Percentiles rank a stretch among this genome's conserved stretches.
Evolutionary conservation across 441 rosid species (phyloP).

Genomic region (Erysimum cheiri): DNA sequence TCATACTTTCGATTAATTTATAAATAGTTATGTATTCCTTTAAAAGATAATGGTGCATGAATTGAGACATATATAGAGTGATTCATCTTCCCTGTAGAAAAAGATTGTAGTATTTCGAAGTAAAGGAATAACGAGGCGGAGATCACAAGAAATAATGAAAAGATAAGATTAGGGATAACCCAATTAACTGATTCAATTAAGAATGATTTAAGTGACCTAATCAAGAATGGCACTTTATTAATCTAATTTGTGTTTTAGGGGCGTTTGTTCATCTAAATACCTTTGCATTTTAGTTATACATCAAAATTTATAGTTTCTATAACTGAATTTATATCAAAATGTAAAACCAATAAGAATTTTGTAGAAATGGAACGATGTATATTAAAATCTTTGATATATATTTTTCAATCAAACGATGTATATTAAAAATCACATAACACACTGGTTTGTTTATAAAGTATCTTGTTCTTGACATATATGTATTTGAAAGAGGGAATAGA

Average conservation of each 20-base stretch:
- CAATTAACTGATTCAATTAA: background rate
- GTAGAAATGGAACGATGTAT: too few relatives aligned
- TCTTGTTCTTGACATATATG: too few relatives aligned
- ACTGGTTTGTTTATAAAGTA: too few relatives aligned
- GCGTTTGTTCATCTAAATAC: background rate
- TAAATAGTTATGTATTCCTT: background rate
- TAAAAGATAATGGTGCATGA: conserved; percentile 31
- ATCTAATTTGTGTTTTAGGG: background rate
- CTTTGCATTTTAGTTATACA: background rate
- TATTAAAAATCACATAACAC: too few relatives aligned
- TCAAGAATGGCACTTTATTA: background rate
- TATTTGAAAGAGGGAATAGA: too few relatives aligned
- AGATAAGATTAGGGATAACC: conserved; percentile 8
- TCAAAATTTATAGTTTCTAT: background rate
- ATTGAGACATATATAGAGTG: conserved; percentile 9
- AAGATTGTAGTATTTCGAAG: conserved; percentile 15
- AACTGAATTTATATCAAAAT: too few relatives aligned
- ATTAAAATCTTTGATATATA: too few relatives aligned
- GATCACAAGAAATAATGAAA: conserved; percentile 30
- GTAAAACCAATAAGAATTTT: too few relatives aligned
- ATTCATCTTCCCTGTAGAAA: conserved; percentile 4
- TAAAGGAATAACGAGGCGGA: conserved; percentile 23
- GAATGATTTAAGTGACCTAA: background rate
- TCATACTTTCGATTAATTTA: conserved; percentile 8
- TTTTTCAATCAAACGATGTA: too few relatives aligned